phyloP scores from a whole-genome alignment of 371 early-diverging fungal species.

The Mucor racemosus region DNA sequence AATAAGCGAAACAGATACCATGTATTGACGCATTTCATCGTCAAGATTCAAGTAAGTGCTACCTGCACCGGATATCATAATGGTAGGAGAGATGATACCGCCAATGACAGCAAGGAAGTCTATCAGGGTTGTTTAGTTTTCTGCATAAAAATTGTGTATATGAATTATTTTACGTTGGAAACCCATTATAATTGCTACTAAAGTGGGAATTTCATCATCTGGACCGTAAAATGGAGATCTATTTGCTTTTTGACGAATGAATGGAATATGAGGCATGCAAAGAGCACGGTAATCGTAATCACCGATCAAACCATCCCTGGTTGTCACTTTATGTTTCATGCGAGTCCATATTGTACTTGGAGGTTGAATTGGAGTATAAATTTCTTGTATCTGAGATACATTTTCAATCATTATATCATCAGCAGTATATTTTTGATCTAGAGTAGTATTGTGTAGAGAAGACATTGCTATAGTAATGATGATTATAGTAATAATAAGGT shows the following conservation, averaged over 20 bases:
- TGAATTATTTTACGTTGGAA: no score
- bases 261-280: conserved; percentile 26
- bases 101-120: conserved; percentile 56
- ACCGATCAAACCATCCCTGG: conserved; percentile 40
- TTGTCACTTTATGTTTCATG: conserved; percentile 14
- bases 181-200: conserved; percentile 23
- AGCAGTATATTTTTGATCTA: conserved; percentile 14
- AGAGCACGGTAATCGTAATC: conserved; percentile 28
- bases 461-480: background rate
- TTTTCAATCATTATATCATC: conserved; percentile 17
- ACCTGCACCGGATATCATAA: conserved; percentile 55
- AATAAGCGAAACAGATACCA: conserved; percentile 58
- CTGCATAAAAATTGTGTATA: conserved; percentile 13
- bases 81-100: conserved; percentile 55
- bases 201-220: conserved; percentile 25
- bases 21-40: conserved; percentile 47
- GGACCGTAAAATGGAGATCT: conserved; percentile 30
- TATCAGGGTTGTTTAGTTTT: conserved; percentile 8
- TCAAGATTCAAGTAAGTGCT: conserved; percentile 52
- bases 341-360: conserved; percentile 15
- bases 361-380: conserved; percentile 13
- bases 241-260: conserved; percentile 13
- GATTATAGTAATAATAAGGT: background rate
- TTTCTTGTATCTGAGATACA: background rate
- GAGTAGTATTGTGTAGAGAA: background rate